Base-by-base conservation (phyloP, 768 basidiomycete genomes). In the Mycena olivaceomarginata region DNA sequence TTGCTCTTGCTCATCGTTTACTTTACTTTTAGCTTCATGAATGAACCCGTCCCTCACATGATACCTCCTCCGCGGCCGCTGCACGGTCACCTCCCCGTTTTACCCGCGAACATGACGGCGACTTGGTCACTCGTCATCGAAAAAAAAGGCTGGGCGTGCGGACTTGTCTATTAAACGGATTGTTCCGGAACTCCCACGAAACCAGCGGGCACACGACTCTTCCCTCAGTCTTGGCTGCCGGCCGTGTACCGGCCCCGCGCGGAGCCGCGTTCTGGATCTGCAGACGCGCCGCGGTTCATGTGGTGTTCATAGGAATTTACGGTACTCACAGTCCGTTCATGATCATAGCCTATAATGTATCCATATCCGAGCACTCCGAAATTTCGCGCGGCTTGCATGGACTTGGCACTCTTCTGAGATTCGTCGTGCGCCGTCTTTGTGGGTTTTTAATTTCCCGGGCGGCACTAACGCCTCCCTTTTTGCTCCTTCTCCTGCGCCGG, bases 1-100 rank as follows among this genome's bases (percentile, higher is more conserved):
- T 31, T 31, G 31, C 31, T 4, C 31, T 2, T 31, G 31, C 31
- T 31, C 31, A 22, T 57, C 12, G 53, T 22, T 53, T 53, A n/a
- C 53, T 53, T 22, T 53, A 0, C 53, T n/a, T 69, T 57, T 69
- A 67, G 66, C 67, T 69, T 70, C 59, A 70, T 43, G 41, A 70
- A 62, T 43, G 16, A 25, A 11, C 25, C 9, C 67, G 5, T 8
- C 40, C 37, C 53, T 16, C 20, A 2, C 22, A 57, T 57, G 16
- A 15, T 25, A 12, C 56, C 25, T n/a, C 56, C 25, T 48, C 48
- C 48, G 48, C 48, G 48, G 48, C 48, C 48, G 48, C 48, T 15
- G 12, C 48, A 12, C 48, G n/a, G n/a, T n/a, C n/a, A n/a, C 25
- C 6, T 43, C 22, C 48, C 66, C 66, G 66, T 67, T 37, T 22